Evolutionary conservation across 1,284 basidiomycete species (phyloP), one percentile per base, ranked within the genome.

Genomic region (Lignosus rhinocerotis): DNA sequence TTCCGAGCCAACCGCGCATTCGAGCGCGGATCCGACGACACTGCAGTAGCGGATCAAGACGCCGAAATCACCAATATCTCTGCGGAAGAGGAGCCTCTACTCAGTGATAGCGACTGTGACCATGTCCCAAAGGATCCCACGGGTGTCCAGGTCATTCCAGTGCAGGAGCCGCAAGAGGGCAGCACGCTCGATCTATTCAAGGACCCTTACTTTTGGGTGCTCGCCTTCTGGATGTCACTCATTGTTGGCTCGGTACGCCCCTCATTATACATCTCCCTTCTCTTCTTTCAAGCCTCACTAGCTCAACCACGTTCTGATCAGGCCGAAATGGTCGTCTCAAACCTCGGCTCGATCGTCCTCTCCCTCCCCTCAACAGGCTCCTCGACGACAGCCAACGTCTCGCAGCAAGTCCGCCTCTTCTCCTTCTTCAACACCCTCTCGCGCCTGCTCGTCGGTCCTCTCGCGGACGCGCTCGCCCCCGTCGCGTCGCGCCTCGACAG

Each of bases 241-340:
- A 76, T 80, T n/a, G 76, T 88, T 31, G 89, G 89, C 44, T 78
- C 81, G 33, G 88, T 90, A 65, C 74, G 87, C 78, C 25, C 50
- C 75, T 83, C 47, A 7, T 25, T 34, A 12, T n/a, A 19, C 30
- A 51, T 49, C 11, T 17, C 31, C 32, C 41, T 49, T 32, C 17
- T 50, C 25, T 7, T 10, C 41, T 8, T 16, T 8, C 19, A 19
- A 19, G 17, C 19, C n/a, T 10, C 41, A 17, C 41, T 21, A n/a
- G 6, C n/a, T 5, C 19, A 10, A 16, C 41, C n/a, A 45, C 9
- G 30, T 25, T 11, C 41, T 43, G 42, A 41, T 11, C 56, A 92
- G 90, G 83, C 84, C 49, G 90, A 92, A 72, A 92, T 91, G 90
- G 79, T 92, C 21, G 85, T 92, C 33, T 85, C 88, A 10, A 92